A percentile compares a stretch with the other conserved stretches of the same genome.
phyloP scores from a whole-genome alignment of 441 rosid species.

The Metrosideros polymorpha region DNA sequence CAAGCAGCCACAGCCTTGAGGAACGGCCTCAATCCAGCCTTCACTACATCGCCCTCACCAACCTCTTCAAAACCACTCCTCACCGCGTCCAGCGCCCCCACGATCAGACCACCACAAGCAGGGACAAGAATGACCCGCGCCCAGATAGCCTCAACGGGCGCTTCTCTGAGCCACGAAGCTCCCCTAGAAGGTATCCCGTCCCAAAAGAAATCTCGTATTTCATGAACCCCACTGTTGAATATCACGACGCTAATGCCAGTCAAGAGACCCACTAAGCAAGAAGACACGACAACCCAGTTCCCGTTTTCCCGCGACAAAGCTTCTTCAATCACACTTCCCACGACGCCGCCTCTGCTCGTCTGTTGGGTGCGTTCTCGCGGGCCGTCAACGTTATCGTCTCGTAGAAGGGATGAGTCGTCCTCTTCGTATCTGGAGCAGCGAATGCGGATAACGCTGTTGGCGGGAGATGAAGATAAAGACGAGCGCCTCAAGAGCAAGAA shows the following conservation, averaged over 20 bases:
- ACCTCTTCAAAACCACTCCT: conserved; percentile 14
- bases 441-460: not conserved
- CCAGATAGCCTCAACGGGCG: conserved; percentile 52
- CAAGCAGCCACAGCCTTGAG: conserved; percentile 74
- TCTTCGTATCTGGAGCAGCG: not conserved
- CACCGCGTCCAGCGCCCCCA: conserved; percentile 38
- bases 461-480: not conserved
- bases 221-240: conserved; percentile 62
- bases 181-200: conserved; percentile 81
- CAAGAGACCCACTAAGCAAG: conserved; percentile 64
- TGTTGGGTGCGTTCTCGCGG: not conserved
- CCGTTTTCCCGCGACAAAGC: not conserved
- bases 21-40: conserved; percentile 45
- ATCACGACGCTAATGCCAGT: conserved; percentile 76
- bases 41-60: not conserved
- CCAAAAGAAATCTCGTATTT: conserved; percentile 77
- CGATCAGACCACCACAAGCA: conserved; percentile 63
- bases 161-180: conserved; percentile 80
- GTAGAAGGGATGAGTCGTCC: not conserved
- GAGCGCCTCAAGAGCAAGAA: not conserved
- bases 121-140: conserved; percentile 57
- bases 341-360: not conserved
- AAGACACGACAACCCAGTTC: conserved; percentile 30
- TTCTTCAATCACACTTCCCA: not conserved
- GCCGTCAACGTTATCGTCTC: not conserved